Base-by-base conservation (phyloP, 345 rosid species). In the Camelina sativa region DNA sequence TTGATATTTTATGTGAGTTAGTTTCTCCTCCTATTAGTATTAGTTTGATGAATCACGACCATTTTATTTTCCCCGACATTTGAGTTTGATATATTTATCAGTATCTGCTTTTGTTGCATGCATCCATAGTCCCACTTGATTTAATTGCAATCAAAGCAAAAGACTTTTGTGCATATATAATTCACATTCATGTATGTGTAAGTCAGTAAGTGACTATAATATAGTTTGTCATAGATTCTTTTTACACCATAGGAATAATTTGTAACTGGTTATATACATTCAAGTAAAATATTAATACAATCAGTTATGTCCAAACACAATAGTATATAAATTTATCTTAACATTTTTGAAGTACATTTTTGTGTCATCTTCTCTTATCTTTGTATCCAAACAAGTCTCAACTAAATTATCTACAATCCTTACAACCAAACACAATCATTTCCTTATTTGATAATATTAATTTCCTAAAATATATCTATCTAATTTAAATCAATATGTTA, bases 121-220 rank as follows among this genome's bases (percentile, higher is more conserved):
- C 53, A 72, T 17, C 63, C n/a, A 13, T 41, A 47, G 68, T 38
- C 69, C 67, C 69, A 67, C 58, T 63, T 48, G 62, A 53, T 53
- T 58, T 52, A 66, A 67, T 43, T 71, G 54, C 13, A 62, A 72
- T 40, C 43, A 73, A 73, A 44, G 70, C 56, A 64, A 52, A 62
- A 8, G 44, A 73, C 62, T 15, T 22, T 61, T 61, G 19, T 35
- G 35, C 17, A 23, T 47, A 34, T 34, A 34, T 34, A 38, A 22
- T 22, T 35, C 76, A 51, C 60, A 41, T 35, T 71, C 28, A 22
- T 16, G 12, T 48, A 35, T 16, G 5, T 48, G 22, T 20, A 35
- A 34, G 48, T 38, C 17, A 17, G 11, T 38, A 38, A 35, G 38
- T 16, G n/a, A 32, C 55, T 19, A 58, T 13, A 59, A 34, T 34